Conservation (phyloP, 2,329 filamentous ascomycete species). For the Alternaria longipes region DNA sequence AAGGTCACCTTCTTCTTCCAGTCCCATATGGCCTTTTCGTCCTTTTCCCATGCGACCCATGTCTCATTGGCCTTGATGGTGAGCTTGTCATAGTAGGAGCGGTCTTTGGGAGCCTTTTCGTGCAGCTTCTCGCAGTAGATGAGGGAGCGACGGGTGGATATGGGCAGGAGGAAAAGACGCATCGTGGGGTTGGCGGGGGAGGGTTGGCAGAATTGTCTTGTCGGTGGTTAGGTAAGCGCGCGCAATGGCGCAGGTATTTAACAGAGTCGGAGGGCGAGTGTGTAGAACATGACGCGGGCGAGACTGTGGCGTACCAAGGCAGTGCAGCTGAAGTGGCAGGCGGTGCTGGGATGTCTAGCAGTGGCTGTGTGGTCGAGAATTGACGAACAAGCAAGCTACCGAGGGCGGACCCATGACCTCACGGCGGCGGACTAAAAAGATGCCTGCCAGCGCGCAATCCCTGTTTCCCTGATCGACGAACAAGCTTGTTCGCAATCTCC, state of each 20-base stretch:
- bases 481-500: slow-evolving; percentile 22
- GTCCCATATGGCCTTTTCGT: slow-evolving; percentile 66
- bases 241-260: slow-evolving; percentile 26
- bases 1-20: slow-evolving; percentile 90
- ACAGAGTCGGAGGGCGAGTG: background rate
- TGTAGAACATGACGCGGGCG: slow-evolving; percentile 29
- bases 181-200: slow-evolving; percentile 59
- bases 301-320: slow-evolving; percentile 18
- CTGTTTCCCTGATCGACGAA: slow-evolving; percentile 26
- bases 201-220: background rate
- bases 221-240: slow-evolving; percentile 23
- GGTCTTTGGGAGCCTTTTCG: slow-evolving; percentile 56
- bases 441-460: slow-evolving; percentile 19
- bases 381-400: background rate
- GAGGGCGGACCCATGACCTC: slow-evolving; percentile 11
- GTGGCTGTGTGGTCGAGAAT: background rate
- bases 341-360: background rate
- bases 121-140: slow-evolving; percentile 87
- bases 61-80: slow-evolving; percentile 76
- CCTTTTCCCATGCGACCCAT: slow-evolving; percentile 89
- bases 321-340: background rate
- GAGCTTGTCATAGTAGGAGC: slow-evolving; percentile 73
- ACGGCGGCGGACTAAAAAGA: background rate
- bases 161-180: slow-evolving; percentile 92
- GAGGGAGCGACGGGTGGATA: slow-evolving; percentile 88